Percentiles rank a stretch among this genome's conserved stretches.
These are phyloP conservation scores for Limnomonas spitsbergensis DNA, from an alignment of 139 green algal genomes.

Conservation along the genomic window DNA sequence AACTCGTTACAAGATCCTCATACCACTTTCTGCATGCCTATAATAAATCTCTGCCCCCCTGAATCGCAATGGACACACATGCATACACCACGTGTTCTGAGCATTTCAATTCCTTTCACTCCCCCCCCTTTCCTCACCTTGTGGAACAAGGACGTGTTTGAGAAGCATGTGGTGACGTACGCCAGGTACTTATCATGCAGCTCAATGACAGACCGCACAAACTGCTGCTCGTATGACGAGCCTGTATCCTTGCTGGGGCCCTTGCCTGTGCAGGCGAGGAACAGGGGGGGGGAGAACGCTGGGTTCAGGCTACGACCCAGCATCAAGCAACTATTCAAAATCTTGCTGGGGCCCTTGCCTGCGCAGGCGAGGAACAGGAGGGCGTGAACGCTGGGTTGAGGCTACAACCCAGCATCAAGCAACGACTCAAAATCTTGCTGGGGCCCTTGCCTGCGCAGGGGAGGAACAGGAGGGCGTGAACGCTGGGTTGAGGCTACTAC, in stretches of 20 bases:
- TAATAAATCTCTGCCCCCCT: no score
- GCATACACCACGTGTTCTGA: no score
- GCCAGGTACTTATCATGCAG: constrained; percentile 90
- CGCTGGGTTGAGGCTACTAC: background rate
- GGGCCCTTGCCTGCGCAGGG: constrained; percentile 26
- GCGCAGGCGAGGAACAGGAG: no score
- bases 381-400: no score
- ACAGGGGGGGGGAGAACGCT: background rate
- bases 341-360: background rate
- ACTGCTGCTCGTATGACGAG: constrained; percentile 75
- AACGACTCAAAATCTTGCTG: no score
- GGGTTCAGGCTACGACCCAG: background rate
- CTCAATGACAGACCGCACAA: constrained; percentile 85
- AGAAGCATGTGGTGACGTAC: constrained; percentile 73
- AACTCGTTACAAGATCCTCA: no score
- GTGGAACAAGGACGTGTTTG: constrained; percentile 87
- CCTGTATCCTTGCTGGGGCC: constrained; percentile 48
- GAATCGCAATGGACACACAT: no score
- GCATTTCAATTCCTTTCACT: no score
- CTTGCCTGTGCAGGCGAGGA: constrained; percentile 20
- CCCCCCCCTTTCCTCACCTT: no score
- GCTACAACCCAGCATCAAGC: no score
- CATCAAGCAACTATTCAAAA: background rate
- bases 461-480: background rate
- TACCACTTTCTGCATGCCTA: no score